A percentile compares a stretch with the other conserved stretches of the same genome.
phyloP scores from a whole-genome alignment of 345 rosid genomes.

The Orychophragmus violaceus region DNA sequence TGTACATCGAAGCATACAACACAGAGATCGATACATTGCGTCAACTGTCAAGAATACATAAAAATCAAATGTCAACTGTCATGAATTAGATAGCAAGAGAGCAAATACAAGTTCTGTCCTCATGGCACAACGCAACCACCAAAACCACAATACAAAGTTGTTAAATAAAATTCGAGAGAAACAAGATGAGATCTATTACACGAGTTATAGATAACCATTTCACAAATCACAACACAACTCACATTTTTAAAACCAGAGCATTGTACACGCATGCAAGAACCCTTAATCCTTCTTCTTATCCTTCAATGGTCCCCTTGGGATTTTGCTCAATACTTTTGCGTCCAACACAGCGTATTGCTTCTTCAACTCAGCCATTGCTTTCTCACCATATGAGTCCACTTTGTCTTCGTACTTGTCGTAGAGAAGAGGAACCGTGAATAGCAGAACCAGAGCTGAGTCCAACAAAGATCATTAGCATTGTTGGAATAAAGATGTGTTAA shows the following conservation, averaged over 20 bases:
- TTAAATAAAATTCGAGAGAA: neutral
- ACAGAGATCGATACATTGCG: neutral
- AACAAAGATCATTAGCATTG: neutral
- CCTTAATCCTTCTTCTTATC: conserved; percentile 55
- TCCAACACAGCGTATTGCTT: conserved; percentile 69
- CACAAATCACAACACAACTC: no score
- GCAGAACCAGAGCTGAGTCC: conserved; percentile 61
- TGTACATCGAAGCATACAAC: neutral
- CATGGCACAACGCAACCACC: neutral
- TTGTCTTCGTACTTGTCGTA: conserved; percentile 84
- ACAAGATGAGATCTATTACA: neutral
- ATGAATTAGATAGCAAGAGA: neutral
- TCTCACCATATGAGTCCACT: conserved; percentile 67
- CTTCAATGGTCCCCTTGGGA: conserved; percentile 58
- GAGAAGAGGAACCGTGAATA: conserved; percentile 73
- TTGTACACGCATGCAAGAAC: neutral
- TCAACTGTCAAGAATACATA: neutral
- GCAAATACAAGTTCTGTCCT: neutral
- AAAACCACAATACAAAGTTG: neutral
- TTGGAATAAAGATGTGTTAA: neutral
- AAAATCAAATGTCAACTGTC: no score
- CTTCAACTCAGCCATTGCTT: conserved; percentile 63
- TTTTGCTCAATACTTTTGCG: conserved; percentile 59
- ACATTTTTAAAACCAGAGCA: no score
- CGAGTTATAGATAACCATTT: no score